phyloP scores from a whole-genome alignment of 169 alveolate genomes.

The Cryptosporidium tyzzeri region DNA sequence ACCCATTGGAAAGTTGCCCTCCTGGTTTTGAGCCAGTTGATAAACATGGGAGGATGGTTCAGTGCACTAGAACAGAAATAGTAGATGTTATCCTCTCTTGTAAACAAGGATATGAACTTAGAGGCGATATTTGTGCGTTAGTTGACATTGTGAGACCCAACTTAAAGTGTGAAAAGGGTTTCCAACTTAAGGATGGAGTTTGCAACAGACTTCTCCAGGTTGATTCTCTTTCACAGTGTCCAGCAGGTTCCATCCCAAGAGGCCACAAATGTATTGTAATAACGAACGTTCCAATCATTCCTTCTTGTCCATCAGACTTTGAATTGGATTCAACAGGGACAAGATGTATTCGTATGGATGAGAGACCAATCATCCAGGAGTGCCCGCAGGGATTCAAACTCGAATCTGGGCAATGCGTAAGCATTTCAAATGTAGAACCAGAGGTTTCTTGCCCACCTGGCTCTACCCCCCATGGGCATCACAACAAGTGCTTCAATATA shows the following conservation, averaged over 20 bases:
- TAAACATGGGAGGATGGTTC: conserved; percentile 57
- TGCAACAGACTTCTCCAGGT: conserved; percentile 57
- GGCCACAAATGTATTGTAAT: conserved; percentile 68
- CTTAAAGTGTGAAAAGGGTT: conserved; percentile 69
- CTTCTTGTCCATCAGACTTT: conserved; percentile 63
- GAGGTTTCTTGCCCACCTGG: conserved; percentile 75
- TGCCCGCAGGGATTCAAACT: conserved; percentile 74
- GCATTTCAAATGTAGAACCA: conserved; percentile 72
- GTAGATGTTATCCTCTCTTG: conserved; percentile 59
- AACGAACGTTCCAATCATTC: conserved; percentile 65
- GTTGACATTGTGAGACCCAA: conserved; percentile 57
- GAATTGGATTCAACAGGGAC: conserved; percentile 55
- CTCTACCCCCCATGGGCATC: conserved; percentile 67
- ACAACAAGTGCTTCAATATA: conserved; percentile 57
- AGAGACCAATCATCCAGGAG: conserved; percentile 66
- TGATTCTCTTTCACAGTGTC: conserved; percentile 64
- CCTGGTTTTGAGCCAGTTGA: conserved; percentile 75
- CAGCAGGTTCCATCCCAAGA: conserved; percentile 74
- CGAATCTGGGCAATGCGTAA: conserved; percentile 64
- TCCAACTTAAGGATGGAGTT: conserved; percentile 74
- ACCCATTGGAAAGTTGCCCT: conserved; percentile 74
- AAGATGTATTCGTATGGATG: conserved; percentile 72
- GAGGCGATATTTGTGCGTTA: conserved; percentile 61
- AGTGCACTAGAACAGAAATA: conserved; percentile 69
- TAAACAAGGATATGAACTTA: conserved; percentile 66